phyloP scores from a whole-genome alignment of 176 grass and related monocot genomes.

The Aegilops umbellulata region DNA sequence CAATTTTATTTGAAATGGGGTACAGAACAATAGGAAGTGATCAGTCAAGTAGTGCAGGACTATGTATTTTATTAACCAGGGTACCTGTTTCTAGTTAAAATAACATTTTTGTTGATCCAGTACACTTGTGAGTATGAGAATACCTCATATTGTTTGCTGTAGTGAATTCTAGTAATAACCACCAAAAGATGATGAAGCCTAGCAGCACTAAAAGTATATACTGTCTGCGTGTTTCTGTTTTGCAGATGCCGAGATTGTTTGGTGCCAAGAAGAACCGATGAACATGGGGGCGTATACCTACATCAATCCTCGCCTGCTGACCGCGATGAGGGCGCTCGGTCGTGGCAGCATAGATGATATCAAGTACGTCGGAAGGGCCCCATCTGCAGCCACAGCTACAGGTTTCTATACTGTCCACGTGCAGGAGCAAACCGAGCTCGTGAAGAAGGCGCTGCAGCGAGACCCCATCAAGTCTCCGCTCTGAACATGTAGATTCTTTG shows the following conservation, averaged over 20 bases:
- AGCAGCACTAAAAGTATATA: background rate
- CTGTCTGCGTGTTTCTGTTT: constrained; percentile 6
- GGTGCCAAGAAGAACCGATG: constrained; percentile 99
- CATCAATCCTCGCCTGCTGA: constrained; percentile 67
- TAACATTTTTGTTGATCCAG: background rate
- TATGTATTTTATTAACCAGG: background rate
- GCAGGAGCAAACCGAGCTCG: constrained; percentile 82
- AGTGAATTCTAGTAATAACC: background rate
- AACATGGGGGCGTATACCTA: constrained; percentile 95
- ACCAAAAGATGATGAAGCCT: background rate
- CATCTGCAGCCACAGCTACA: constrained; percentile 92
- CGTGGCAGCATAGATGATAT: constrained; percentile 78
- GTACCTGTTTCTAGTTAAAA: background rate
- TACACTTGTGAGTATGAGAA: background rate
- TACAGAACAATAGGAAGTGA: background rate
- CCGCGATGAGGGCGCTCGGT: constrained; percentile 67
- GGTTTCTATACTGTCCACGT: constrained; percentile 79
- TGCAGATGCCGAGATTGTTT: constrained; percentile 94
- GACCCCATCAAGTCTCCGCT: constrained; percentile 39
- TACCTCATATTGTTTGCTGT: background rate
- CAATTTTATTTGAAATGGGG: background rate
- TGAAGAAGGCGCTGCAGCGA: constrained; percentile 76
- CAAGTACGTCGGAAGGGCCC: constrained; percentile 77
- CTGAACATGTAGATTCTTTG: constrained; percentile 37
- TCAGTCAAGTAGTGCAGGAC: background rate